Percentiles rank a stretch among this genome's conserved stretches.
These are phyloP conservation scores for Cryphonectria nitschkei DNA, from an alignment of 2,329 filamentous ascomycete genomes.

Conservation along the genomic window DNA sequence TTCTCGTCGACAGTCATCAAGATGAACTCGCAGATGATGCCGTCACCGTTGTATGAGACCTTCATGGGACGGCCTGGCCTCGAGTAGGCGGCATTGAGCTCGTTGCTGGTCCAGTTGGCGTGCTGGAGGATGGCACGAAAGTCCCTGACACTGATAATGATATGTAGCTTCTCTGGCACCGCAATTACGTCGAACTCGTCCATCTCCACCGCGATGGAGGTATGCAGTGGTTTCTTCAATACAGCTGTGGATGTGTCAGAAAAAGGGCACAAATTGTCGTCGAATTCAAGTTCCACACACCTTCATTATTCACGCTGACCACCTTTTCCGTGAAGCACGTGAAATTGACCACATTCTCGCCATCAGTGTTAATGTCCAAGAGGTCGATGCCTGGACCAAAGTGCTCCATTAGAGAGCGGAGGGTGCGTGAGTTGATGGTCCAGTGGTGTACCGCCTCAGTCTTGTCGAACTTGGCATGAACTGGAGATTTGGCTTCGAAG, in stretches of 20 bases:
- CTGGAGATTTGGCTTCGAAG: conserved; percentile 73
- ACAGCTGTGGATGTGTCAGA: conserved; percentile 56
- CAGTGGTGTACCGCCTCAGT: conserved; percentile 69
- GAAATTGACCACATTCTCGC: conserved; percentile 73
- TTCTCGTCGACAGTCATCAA: conserved; percentile 80
- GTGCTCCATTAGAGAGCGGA: conserved; percentile 78
- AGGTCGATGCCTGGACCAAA: conserved; percentile 82
- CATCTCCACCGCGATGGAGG: conserved; percentile 75
- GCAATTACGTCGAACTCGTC: conserved; percentile 77
- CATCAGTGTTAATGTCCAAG: conserved; percentile 76
- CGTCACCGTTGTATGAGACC: conserved; percentile 70
- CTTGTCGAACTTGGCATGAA: conserved; percentile 75
- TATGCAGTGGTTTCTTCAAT: conserved; percentile 79
- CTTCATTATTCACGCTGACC: conserved; percentile 61
- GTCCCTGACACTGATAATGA: conserved; percentile 81
- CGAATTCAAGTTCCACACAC: conserved; percentile 38
- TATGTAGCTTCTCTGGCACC: conserved; percentile 75
- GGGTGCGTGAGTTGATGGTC: conserved; percentile 70
- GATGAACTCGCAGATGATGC: conserved; percentile 75
- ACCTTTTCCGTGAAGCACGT: conserved; percentile 83
- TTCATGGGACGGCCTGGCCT: conserved; percentile 72
- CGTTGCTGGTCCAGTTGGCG: conserved; percentile 69
- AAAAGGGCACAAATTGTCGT: conserved; percentile 17
- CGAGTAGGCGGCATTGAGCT: conserved; percentile 71
- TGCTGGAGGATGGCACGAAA: conserved; percentile 80